Evolutionary conservation across 2,329 filamentous ascomycete genomes (phyloP), one percentile per base, ranked within the genome.

Genomic region (Endothia cerciana): DNA sequence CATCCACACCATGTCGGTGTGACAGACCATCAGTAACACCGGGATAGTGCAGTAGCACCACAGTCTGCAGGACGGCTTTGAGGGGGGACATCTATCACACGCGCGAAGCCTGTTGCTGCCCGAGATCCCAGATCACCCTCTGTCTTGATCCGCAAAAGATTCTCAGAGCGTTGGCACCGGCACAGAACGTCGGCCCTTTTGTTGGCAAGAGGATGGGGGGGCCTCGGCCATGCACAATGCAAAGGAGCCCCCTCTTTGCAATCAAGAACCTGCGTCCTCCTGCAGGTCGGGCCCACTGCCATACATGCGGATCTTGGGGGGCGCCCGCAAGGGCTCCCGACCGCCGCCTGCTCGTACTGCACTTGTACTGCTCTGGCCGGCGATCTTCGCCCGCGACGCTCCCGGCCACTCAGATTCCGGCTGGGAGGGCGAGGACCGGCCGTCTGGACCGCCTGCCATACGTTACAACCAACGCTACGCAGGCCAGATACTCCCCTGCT

Each of bases 371-470:
- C 19, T 43, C 41, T 43, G 41, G 41, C 41, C 8, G 41, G n/a
- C n/a, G n/a, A n/a, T n/a, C n/a, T n/a, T n/a, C n/a, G n/a, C n/a
- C n/a, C n/a, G n/a, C n/a, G n/a, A n/a, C 15, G 41, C 33, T 36
- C 33, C 33, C 33, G 33, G 4, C 33, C 33, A 36, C 33, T 10
- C 2, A 36, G 47, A 51, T 51, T 30, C 47, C 47, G 22, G 28
- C 15, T 11, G 47, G 4, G 17, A 55, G 17, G 30, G 51, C 51
- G 62, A 61, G 57, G 40, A 64, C 65, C 51, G 62, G 65, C 57
- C 65, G 22, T 25, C 36, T 64, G 41, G 33, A 47, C 55, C 45
- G 33, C 64, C 47, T 45, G 0, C 51, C 36, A 62, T n/a, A 57
- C 51, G 49, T 22, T 60, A 49, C 22, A 43, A 22, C 40, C n/a